Evolutionary conservation across 2,329 filamentous ascomycete genomes (phyloP).

Genomic region (Macrophomina phaseolina): DNA sequence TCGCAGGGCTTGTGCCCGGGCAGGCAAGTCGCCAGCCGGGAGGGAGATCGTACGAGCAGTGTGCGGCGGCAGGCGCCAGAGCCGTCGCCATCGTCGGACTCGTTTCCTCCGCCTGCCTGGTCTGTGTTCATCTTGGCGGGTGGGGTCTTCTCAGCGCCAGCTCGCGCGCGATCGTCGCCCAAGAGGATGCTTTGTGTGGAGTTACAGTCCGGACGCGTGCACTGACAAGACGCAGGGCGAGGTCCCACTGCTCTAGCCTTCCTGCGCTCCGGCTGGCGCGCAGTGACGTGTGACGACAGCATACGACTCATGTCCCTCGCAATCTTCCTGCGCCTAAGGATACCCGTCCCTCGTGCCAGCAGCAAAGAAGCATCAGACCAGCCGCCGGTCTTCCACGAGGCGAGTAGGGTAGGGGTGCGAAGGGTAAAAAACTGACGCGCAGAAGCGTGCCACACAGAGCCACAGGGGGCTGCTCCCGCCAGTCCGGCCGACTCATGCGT

Average conservation of each 20-base stretch:
- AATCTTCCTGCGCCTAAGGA: conserved; percentile 6
- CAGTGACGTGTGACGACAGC: conserved; percentile 6
- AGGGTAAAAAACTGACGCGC: conserved; percentile 13
- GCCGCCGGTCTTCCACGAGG: conserved; percentile 7
- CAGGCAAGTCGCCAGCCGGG: background rate
- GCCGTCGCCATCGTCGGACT: background rate
- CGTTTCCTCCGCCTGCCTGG: background rate
- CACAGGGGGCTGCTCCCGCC: conserved; percentile 14
- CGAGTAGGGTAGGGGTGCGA: background rate
- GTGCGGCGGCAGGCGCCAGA: background rate
- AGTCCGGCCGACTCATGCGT: background rate
- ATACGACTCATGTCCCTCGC: conserved; percentile 12
- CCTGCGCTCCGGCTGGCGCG: background rate
- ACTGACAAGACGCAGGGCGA: conserved; percentile 13
- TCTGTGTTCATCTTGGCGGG: conserved; percentile 1
- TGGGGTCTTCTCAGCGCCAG: conserved; percentile 6
- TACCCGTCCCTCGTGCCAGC: conserved; percentile 14
- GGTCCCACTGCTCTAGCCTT: background rate
- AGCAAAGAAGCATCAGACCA: conserved; percentile 3
- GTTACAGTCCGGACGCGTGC: conserved; percentile 13
- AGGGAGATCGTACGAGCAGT: background rate
- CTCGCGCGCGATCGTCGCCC: conserved; percentile 19
- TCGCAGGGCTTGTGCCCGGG: background rate
- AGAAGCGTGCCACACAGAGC: conserved; percentile 19
- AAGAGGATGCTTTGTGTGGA: conserved; percentile 21